Percentiles rank a stretch among this genome's conserved stretches.
phyloP scores from a whole-genome alignment of 2,329 filamentous ascomycete species.

The Penicillium sp. region DNA sequence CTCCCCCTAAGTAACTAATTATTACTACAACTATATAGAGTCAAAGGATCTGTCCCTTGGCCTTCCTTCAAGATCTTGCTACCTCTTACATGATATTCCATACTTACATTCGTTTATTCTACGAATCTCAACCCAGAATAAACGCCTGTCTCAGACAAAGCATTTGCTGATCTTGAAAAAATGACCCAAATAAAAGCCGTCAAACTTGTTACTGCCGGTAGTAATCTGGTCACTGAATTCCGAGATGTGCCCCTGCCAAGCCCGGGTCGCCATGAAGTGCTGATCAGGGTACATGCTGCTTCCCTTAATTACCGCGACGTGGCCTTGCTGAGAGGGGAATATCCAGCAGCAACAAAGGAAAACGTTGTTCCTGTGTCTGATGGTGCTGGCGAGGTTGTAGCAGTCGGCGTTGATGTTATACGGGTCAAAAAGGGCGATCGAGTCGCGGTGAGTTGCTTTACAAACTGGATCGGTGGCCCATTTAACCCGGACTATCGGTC shows the following conservation, averaged over 20 bases:
- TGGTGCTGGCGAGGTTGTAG: conserved; percentile 3
- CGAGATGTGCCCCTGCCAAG: neutral
- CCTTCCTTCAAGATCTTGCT: too few relatives aligned
- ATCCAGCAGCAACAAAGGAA: neutral
- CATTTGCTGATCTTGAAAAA: too few relatives aligned
- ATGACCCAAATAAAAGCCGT: neutral
- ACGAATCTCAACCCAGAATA: too few relatives aligned
- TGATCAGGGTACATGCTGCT: conserved; percentile 5
- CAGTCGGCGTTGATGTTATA: neutral
- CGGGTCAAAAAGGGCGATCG: conserved; percentile 2
- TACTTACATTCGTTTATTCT: too few relatives aligned
- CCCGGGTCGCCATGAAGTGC: conserved; percentile 1
- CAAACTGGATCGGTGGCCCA: conserved; percentile 2
- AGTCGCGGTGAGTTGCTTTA: neutral
- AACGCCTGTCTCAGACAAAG: too few relatives aligned
- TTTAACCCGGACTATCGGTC: neutral
- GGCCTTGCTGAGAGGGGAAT: conserved; percentile 3
- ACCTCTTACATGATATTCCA: too few relatives aligned
- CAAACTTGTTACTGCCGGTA: neutral
- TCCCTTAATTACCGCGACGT: conserved; percentile 14
- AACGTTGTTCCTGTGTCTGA: neutral
- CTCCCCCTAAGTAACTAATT: too few relatives aligned
- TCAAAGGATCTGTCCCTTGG: too few relatives aligned
- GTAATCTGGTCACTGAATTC: neutral
- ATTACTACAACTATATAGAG: too few relatives aligned